Evolutionary conservation across 75 land plant species (phyloP), one percentile per base, ranked within the genome.

Genomic region (Pinus tabuliformis): DNA sequence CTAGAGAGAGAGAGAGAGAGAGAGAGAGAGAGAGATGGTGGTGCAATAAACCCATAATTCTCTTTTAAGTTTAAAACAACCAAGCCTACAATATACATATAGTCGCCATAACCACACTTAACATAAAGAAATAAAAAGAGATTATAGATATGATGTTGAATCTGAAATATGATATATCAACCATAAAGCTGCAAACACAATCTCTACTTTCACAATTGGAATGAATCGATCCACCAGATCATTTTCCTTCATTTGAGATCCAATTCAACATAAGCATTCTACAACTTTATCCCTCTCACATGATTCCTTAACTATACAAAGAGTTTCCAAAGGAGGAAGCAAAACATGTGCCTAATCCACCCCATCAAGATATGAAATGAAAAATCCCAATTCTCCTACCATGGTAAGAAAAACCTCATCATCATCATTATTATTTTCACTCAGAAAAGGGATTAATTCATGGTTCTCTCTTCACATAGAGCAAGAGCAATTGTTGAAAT

Each of bases 261-360:
- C 96, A 79, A 95, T 91, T 62, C 89, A 77, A 72, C 98, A 95
- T 77, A 95, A 77, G n/a, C 91, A 91, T 73, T 93, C 98, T 45
- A 95, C 98, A 1, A 94, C 94, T 84, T 93, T 95, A 60, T 95
- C 98, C 76, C 98, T 83, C 28, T 93, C 98, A 77, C 96, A 92
- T 9, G 98, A 93, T 77, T 95, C 98, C 82, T 95, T 96, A 21
- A 95, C 98, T 4, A 96, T 89, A 80, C 96, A 93, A 62, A 93
- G 87, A 14, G 96, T 93, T 81, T 95, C 98, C 75, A 95, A 59
- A 57, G 97, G 98, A 18, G 97, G 94, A 28, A 95, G 82, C 82
- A 95, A 71, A 63, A 95, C 98, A 83, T 95, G 86, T n/a, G 98
- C 98, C 84, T 86, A 76, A 21, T 93, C 96, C 45, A 91, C 92